Percentiles rank a stretch among this genome's conserved stretches.
These are phyloP conservation scores for Hypoxylon sp. DNA, from an alignment of 2,329 filamentous ascomycete genomes.

Conservation along the genomic window DNA sequence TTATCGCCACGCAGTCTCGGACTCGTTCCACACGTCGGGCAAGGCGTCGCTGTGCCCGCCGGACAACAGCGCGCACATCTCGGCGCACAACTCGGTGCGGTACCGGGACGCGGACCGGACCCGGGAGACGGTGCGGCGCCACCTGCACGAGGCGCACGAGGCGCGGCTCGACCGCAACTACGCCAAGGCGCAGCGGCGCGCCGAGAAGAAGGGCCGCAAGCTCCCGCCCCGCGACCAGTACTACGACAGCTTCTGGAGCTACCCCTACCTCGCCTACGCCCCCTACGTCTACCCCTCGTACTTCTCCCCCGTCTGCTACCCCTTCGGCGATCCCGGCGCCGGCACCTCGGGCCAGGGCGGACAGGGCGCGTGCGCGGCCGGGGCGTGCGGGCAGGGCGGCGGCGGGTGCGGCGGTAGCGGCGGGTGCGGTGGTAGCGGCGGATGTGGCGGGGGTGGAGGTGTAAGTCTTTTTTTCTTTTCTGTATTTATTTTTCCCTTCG, in stretches of 20 bases:
- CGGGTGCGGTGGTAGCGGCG: conserved; percentile 48
- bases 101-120: conserved; percentile 39
- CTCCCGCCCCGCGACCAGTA: conserved; percentile 59
- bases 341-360: conserved; percentile 47
- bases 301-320: conserved; percentile 55
- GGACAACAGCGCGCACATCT: conserved; percentile 72
- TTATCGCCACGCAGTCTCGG: conserved; percentile 42
- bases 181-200: conserved; percentile 58
- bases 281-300: conserved; percentile 54
- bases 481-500: no score
- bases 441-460: conserved; percentile 36
- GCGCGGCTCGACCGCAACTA: conserved; percentile 63
- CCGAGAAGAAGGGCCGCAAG: conserved; percentile 57
- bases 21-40: conserved; percentile 59
- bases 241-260: conserved; percentile 61
- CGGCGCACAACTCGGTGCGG: conserved; percentile 72
- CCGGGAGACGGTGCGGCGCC: conserved; percentile 45
- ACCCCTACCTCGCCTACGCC: conserved; percentile 45
- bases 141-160: conserved; percentile 48
- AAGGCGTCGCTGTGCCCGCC: conserved; percentile 59
- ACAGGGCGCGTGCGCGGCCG: conserved; percentile 41
- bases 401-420: conserved; percentile 38
- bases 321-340: conserved; percentile 52
- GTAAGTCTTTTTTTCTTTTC: no score
- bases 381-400: conserved; percentile 48